A percentile compares a stretch with the other conserved stretches of the same genome.
phyloP scores from a whole-genome alignment of 164 flowering plant genomes.

The Nymphaea thermarum region DNA sequence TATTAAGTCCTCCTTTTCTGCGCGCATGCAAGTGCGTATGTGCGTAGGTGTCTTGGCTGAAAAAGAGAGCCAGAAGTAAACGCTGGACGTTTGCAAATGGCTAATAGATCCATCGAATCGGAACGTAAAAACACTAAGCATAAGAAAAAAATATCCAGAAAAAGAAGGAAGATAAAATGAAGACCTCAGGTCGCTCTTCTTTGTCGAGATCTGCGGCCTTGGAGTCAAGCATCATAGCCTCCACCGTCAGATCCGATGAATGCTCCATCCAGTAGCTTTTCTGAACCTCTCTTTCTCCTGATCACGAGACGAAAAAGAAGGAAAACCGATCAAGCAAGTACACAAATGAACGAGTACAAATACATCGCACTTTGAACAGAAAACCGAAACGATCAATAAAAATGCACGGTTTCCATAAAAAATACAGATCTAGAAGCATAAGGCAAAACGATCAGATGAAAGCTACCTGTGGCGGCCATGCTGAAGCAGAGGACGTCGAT shows the following conservation, averaged over 20 bases:
- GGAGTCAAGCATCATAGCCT: constrained; percentile 98
- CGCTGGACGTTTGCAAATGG: background rate
- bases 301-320: background rate
- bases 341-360: background rate
- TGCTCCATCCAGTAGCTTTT: constrained; percentile 91
- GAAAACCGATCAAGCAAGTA: background rate
- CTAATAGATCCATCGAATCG: too few species aligned
- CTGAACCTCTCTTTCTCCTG: constrained; percentile 53
- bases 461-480: constrained; percentile 24
- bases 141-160: background rate
- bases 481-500: background rate
- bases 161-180: constrained; percentile 5
- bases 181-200: constrained; percentile 92
- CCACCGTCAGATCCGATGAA: constrained; percentile 59
- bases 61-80: background rate
- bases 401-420: background rate
- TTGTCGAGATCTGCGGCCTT: constrained; percentile 91
- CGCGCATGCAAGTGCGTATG: background rate
- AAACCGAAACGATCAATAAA: background rate
- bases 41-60: background rate
- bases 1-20: background rate
- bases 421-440: background rate
- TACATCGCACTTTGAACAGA: background rate
- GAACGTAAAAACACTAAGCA: background rate
- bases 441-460: background rate